Evolutionary conservation across 1,284 basidiomycete species (phyloP).

Genomic region (Naganishia liquefaciens): DNA sequence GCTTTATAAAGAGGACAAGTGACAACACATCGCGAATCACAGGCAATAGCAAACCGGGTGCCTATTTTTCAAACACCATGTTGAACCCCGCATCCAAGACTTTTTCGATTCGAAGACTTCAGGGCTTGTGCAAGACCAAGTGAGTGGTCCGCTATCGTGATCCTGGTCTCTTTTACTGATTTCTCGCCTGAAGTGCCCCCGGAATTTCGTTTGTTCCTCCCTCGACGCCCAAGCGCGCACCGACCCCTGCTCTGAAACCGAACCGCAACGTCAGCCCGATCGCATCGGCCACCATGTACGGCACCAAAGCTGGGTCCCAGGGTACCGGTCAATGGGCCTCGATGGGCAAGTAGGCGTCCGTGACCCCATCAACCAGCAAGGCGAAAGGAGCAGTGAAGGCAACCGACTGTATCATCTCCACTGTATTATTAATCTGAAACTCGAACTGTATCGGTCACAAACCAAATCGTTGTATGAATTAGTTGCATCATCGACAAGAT

Average conservation of each 20-base stretch:
- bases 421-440: constrained; percentile 15
- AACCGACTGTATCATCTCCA: constrained; percentile 3
- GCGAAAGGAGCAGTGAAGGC: background rate
- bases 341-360: constrained; percentile 18
- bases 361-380: background rate
- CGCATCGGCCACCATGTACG: constrained; percentile 24
- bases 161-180: background rate
- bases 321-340: constrained; percentile 18
- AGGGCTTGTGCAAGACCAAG: constrained; percentile 32
- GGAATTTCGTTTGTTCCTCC: constrained; percentile 34
- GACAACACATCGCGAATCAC: too few species aligned
- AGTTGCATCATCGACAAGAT: too few species aligned
- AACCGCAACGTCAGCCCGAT: constrained; percentile 29
- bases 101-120: constrained; percentile 34
- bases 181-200: constrained; percentile 7
- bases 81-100: constrained; percentile 33
- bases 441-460: background rate
- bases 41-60: too few species aligned
- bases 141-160: background rate
- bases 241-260: constrained; percentile 26
- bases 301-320: constrained; percentile 8
- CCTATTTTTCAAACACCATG: constrained; percentile 28
- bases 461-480: constrained; percentile 2
- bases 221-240: constrained; percentile 20
- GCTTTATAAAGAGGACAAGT: too few species aligned